Evolutionary conservation across 306 rosid genomes (phyloP).

Genomic region (Sicyos baderoa): DNA sequence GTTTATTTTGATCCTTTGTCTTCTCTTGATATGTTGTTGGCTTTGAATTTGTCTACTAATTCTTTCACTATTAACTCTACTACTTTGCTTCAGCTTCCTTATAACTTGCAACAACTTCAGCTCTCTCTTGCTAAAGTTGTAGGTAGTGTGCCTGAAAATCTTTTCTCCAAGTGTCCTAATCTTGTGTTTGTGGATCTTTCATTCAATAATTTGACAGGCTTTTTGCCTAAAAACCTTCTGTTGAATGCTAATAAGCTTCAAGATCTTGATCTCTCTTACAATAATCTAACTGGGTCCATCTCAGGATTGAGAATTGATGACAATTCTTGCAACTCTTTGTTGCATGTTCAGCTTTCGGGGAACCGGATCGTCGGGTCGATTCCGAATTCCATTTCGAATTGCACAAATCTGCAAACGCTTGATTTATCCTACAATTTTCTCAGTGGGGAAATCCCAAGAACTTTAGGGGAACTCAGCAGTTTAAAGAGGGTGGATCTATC

Average conservation of each 20-base stretch:
- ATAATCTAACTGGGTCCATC: slow-evolving; percentile 72
- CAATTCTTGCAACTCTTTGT: slow-evolving; percentile 49
- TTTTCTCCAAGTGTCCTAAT: slow-evolving; percentile 63
- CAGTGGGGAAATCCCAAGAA: slow-evolving; percentile 61
- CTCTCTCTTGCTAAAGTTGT: slow-evolving; percentile 50
- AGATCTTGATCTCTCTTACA: slow-evolving; percentile 63
- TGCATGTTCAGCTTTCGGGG: slow-evolving; percentile 56
- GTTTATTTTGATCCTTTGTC: slow-evolving; percentile 51
- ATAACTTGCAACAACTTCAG: slow-evolving; percentile 61
- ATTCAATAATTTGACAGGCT: slow-evolving; percentile 66
- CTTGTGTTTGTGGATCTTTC: slow-evolving; percentile 60
- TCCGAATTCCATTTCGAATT: slow-evolving; percentile 62
- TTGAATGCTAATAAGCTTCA: slow-evolving; percentile 49
- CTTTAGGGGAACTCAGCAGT: slow-evolving; percentile 54
- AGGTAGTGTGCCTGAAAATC: slow-evolving; percentile 56
- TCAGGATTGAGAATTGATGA: slow-evolving; percentile 44
- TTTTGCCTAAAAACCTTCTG: slow-evolving; percentile 52
- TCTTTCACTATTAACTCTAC: slow-evolving; percentile 61
- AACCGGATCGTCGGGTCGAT: slow-evolving; percentile 55
- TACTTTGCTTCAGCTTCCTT: slow-evolving; percentile 69
- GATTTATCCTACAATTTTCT: slow-evolving; percentile 45
- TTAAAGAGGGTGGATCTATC: slow-evolving; percentile 70
- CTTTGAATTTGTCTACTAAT: slow-evolving; percentile 53
- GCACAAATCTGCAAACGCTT: slow-evolving; percentile 54
- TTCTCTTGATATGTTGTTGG: slow-evolving; percentile 56